A percentile compares a stretch with the other conserved stretches of the same genome.
Evolutionary conservation across 2,329 filamentous ascomycete species (phyloP).

Genomic region (Colletotrichum sp.): DNA sequence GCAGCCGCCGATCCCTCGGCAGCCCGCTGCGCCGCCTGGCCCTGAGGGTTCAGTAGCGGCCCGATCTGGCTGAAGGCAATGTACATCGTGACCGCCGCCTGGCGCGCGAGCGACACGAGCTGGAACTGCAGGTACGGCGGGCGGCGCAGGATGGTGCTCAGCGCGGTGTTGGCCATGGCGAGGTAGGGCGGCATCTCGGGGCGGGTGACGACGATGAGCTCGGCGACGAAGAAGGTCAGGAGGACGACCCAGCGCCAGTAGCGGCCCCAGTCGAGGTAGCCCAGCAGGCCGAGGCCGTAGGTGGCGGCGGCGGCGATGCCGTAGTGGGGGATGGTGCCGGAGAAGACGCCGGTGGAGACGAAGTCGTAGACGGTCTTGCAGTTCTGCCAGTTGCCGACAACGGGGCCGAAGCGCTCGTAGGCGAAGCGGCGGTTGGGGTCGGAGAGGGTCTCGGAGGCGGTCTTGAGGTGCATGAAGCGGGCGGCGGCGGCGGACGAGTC

Average conservation of each 20-base stretch:
- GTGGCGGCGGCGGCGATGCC: slow-evolving; percentile 60
- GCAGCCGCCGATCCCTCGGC: slow-evolving; percentile 27
- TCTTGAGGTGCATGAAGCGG: slow-evolving; percentile 82
- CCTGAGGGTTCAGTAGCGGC: slow-evolving; percentile 61
- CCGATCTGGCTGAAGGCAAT: slow-evolving; percentile 85
- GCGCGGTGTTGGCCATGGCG: slow-evolving; percentile 47
- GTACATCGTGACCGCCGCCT: slow-evolving; percentile 78
- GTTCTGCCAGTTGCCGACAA: slow-evolving; percentile 68
- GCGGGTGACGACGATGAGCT: slow-evolving; percentile 61
- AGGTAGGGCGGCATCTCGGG: slow-evolving; percentile 54
- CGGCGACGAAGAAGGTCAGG: slow-evolving; percentile 57
- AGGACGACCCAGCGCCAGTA: slow-evolving; percentile 71
- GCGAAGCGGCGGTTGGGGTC: slow-evolving; percentile 81
- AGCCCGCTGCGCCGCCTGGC: slow-evolving; percentile 30
- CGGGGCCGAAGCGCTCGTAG: slow-evolving; percentile 87
- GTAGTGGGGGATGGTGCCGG: slow-evolving; percentile 66
- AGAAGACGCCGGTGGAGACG: slow-evolving; percentile 68
- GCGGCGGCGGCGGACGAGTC: slow-evolving; percentile 40
- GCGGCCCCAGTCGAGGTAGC: slow-evolving; percentile 71
- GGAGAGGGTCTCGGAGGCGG: slow-evolving; percentile 81
- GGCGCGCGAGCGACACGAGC: slow-evolving; percentile 75
- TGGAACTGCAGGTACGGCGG: slow-evolving; percentile 85
- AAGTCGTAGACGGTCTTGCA: slow-evolving; percentile 76
- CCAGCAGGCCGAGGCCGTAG: slow-evolving; percentile 66
- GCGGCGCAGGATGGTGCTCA: slow-evolving; percentile 45